Evolutionary conservation across 768 basidiomycete genomes (phyloP).

Genomic region (Mycena leptocephala): DNA sequence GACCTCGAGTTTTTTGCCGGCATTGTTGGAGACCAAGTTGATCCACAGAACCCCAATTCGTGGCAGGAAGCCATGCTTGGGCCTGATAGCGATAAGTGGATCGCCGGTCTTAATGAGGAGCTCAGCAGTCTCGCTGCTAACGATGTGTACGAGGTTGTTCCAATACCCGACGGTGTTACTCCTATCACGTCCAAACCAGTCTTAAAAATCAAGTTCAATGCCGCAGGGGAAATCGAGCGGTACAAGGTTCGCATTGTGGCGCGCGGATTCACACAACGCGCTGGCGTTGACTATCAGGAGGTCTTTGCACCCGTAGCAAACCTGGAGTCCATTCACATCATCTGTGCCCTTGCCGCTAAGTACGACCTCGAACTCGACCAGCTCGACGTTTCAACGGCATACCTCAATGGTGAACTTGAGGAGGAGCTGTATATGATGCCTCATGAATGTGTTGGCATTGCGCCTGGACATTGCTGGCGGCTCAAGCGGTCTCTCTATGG

Average conservation of each 20-base stretch:
- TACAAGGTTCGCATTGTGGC: slow-evolving; percentile 43
- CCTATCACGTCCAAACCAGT: no score
- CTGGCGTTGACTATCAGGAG: slow-evolving; percentile 51
- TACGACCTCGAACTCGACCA: slow-evolving; percentile 38
- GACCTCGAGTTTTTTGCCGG: no score
- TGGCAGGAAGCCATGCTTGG: no score
- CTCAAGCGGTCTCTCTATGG: slow-evolving; percentile 48
- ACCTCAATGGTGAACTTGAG: slow-evolving; percentile 45
- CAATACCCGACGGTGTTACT: no score
- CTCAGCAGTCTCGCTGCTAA: no score
- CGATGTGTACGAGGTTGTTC: no score
- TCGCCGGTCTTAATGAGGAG: no score
- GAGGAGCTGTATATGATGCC: slow-evolving; percentile 46
- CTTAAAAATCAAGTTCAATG: slow-evolving; percentile 53
- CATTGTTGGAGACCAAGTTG: no score
- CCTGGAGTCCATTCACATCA: slow-evolving; percentile 34
- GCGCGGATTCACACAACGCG: slow-evolving; percentile 54
- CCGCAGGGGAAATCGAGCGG: slow-evolving; percentile 44
- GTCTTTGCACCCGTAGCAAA: slow-evolving; percentile 43
- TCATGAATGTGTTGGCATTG: slow-evolving; percentile 25
- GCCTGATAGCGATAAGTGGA: no score
- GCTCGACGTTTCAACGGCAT: slow-evolving; percentile 41
- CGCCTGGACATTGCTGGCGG: neutral
- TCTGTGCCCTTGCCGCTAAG: slow-evolving; percentile 40
- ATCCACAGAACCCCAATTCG: no score